Evolutionary conservation across 2,329 filamentous ascomycete species (phyloP), one percentile per base, ranked within the genome.

Genomic region (Metarhizium robertsii): DNA sequence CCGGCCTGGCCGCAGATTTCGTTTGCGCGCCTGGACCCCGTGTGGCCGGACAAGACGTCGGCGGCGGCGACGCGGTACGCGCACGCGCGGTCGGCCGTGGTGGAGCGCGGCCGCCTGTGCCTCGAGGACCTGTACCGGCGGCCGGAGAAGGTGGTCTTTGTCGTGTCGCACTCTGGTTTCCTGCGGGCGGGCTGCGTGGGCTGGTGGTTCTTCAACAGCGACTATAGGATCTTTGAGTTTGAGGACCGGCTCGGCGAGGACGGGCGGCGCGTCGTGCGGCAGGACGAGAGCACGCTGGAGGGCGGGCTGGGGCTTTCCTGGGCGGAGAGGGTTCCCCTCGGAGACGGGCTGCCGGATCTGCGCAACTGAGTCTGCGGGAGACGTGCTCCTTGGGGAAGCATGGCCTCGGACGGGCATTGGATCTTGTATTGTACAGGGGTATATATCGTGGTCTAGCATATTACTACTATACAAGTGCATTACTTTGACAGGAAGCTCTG

Each of bases 401-500:
- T 11, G 32, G 32, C 32, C 1, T 34, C 32, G 38, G 25, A 51
- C 20, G 34, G n/a, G 20, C 10, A 8, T 25, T 25, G 25, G 25
- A 25, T 25, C 11, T 48, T 53, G 20, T 6, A 43, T n/a, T 14
- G 36, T 36, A 13, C 40, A 43, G 54, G 25, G 56, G 52, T 58
- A 57, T 61, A 25, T 56, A 51, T 46, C 55, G 20, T 11, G 45
- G 2, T 50, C 34, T 14, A 34, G n/a, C 43, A 45, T 29, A 7
- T 7, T 36, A 53, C n/a, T 45, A 18, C n/a, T 11, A 1, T 54
- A 30, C 16, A 20, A 2, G 7, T 45, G 14, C 40, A 48, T 60
- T 61, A 92, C 71, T 94, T 96, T 0, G 91, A 81, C 69, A 99
- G 72, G 69, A 99, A 99, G 62, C 85, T 89, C 71, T 99, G 94